These are phyloP conservation scores for Eucalyptus marginata DNA, from an alignment of 345 rosid species.

Conservation along the genomic window DNA sequence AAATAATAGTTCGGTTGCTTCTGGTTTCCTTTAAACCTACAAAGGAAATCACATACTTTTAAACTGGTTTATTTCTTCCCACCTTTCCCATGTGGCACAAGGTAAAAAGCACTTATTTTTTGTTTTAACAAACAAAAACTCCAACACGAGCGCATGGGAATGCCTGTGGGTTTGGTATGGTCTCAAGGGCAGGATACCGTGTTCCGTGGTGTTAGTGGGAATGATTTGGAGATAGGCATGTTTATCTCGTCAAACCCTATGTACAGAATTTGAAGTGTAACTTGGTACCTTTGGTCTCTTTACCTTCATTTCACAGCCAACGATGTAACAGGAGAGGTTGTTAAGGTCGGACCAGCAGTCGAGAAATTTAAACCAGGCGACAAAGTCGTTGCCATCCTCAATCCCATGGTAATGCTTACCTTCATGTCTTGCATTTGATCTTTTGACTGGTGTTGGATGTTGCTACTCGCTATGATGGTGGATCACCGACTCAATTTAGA, in stretches of 20 bases:
- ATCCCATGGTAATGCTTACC: slow-evolving; percentile 19
- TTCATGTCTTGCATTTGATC: neutral
- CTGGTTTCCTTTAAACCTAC: no score
- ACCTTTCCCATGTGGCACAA: no score
- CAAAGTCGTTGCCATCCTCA: slow-evolving; percentile 60
- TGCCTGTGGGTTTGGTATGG: neutral
- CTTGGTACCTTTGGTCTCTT: neutral
- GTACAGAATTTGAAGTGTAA: neutral
- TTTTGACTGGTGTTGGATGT: neutral
- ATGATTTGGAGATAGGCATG: neutral
- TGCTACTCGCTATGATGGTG: neutral
- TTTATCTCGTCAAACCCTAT: neutral
- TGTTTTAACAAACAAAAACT: no score
- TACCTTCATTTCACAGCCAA: slow-evolving; percentile 21
- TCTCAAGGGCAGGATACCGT: neutral
- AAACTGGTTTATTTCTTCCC: no score
- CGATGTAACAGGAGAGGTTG: slow-evolving; percentile 76
- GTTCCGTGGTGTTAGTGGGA: neutral
- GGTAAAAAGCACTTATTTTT: no score
- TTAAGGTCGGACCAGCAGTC: slow-evolving; percentile 54
- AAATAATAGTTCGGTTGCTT: neutral
- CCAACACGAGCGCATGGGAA: neutral
- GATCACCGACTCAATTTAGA: neutral
- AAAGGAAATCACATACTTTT: no score
- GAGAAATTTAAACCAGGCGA: slow-evolving; percentile 58